Conservation (phyloP, 2,329 filamentous ascomycete genomes). For the Claviceps lovelessii region DNA sequence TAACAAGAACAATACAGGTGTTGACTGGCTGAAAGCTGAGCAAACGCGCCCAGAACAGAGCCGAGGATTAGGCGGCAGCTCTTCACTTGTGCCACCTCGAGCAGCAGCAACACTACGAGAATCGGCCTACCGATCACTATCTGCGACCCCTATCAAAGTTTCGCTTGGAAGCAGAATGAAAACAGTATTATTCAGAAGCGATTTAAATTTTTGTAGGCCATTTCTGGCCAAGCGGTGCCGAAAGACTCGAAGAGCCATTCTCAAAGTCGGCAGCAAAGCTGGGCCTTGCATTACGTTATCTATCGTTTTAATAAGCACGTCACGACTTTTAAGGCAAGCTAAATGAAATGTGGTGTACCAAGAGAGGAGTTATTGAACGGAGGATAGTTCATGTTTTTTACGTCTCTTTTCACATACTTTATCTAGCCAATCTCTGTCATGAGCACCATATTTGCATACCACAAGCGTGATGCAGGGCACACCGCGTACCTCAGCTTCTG, state of each 20-base stretch:
- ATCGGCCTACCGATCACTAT: background rate
- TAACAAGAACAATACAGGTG: background rate
- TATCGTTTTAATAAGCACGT: background rate
- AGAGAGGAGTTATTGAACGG: background rate
- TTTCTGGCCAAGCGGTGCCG: no score
- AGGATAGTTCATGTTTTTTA: no score
- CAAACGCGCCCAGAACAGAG: background rate
- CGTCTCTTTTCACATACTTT: no score
- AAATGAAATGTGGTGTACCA: no score
- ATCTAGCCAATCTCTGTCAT: background rate
- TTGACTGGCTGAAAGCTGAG: background rate
- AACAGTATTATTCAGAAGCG: no score
- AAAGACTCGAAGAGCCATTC: background rate
- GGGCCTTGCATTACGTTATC: background rate
- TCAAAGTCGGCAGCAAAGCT: background rate
- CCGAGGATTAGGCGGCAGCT: constrained; percentile 6
- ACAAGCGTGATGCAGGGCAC: background rate
- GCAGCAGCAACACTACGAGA: background rate
- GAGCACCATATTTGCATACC: background rate
- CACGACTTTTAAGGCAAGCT: background rate
- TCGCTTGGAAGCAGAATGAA: no score
- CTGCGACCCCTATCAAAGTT: background rate
- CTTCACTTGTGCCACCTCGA: background rate
- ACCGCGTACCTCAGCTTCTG: background rate
- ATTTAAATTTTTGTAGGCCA: no score